Base-by-base conservation (phyloP, 2,329 filamentous ascomycete genomes). In the Phoma herbarum region DNA sequence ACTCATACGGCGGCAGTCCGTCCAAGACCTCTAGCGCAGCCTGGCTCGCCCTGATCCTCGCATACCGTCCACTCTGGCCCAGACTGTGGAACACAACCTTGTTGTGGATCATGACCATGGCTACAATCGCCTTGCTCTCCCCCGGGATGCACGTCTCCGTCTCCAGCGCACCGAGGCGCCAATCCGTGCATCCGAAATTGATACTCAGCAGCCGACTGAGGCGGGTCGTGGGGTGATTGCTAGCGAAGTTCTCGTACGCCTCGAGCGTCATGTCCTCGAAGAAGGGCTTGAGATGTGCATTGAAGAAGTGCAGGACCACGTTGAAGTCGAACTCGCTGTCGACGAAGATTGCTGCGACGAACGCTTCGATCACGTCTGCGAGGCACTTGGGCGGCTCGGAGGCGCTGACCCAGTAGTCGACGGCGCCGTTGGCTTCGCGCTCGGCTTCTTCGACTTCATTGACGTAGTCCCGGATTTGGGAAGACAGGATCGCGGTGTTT, bases 331-430 rank as follows among this genome's bases (percentile, higher is more conserved):
- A 98, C 44, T 84, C 82, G 0, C 91, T 90, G 76, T 99, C 95
- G 11, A 99, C 90, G 73, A 98, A 98, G 22, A 97, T 83, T 20
- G 94, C 94, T 1, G 93, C 95, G 2, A 97, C 80, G 68, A 93
- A 95, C 0, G 94, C 87, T 81, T 99, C 95, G 3, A 98, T 83
- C 35, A 97, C 86, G 75, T 99, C 95, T 0, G 93, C 87, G 6
- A 98, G 85, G 52, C 85, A 88, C 62, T 95, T 95, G 9, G 90
- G 91, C 1, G 90, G 88, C 39, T 85, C 81, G 16, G 81, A 82
- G 12, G 70, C 63, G 22, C 44, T 64, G 26, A 86, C 82, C 92
- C 91, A 95, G 75, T 88, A 94, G 77, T 91, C 86, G 4, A 83
- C 80, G 10, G 82, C 78, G 26, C 83, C 85, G 1, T 82, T 75